Conservation (phyloP, 768 basidiomycete genomes). For the Ramaria sp. region DNA sequence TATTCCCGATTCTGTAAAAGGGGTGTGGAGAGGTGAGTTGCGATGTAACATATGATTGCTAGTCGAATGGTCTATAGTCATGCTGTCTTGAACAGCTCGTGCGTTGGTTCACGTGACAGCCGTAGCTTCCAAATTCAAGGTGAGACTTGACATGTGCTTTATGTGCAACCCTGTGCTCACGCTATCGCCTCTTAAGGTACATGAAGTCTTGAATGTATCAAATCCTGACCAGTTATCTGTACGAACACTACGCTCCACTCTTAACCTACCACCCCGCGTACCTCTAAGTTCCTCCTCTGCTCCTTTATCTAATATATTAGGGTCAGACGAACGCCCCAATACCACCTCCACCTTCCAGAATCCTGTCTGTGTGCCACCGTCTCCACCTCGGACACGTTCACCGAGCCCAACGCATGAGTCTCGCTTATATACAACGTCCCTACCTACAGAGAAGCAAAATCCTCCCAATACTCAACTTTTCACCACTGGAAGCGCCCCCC, state of each 20-base stretch:
- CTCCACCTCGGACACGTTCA: neutral
- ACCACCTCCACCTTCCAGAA: neutral
- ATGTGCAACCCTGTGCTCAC: neutral
- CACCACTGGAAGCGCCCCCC: no score
- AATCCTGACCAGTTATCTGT: neutral
- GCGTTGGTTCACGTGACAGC: slow-evolving; percentile 4
- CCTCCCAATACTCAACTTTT: no score
- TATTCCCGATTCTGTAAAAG: slow-evolving; percentile 7
- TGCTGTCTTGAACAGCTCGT: slow-evolving; percentile 1
- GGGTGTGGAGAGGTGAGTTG: slow-evolving; percentile 7
- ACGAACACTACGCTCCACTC: neutral
- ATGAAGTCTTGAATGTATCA: neutral
- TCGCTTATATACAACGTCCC: no score
- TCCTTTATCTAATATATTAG: neutral
- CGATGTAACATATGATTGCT: neutral
- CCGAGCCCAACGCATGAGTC: neutral
- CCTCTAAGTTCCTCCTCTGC: neutral
- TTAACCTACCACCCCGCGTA: slow-evolving; percentile 5
- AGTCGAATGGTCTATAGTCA: neutral
- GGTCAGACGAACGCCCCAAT: neutral
- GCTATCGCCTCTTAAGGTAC: neutral
- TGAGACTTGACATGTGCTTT: neutral
- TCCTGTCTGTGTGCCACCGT: neutral
- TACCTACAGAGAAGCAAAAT: no score
- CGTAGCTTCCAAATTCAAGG: neutral